Percentiles rank a stretch among this genome's conserved stretches.
These are phyloP conservation scores for Scytalidium sp. DNA, from an alignment of 2,329 filamentous ascomycete genomes.

Conservation along the genomic window DNA sequence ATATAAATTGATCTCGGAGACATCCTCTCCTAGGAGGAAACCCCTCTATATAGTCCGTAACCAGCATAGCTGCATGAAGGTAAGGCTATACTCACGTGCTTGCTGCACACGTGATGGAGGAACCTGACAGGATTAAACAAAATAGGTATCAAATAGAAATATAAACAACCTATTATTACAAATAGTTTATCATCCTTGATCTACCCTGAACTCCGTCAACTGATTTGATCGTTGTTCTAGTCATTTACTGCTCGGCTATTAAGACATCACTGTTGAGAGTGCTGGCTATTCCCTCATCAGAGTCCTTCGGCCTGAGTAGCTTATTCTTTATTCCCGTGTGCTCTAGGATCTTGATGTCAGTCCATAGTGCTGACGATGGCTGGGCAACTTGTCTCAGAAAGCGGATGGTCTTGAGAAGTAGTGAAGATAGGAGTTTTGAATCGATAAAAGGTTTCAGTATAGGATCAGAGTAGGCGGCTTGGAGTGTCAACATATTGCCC, in stretches of 20 bases:
- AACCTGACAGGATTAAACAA: too few species aligned
- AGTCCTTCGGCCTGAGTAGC: slow-evolving; percentile 5
- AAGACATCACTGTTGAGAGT: slow-evolving; percentile 10
- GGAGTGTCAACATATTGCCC: slow-evolving; percentile 89
- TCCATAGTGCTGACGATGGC: slow-evolving; percentile 70
- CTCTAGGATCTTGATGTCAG: slow-evolving; percentile 72
- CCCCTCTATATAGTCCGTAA: too few species aligned
- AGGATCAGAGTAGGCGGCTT: slow-evolving; percentile 71
- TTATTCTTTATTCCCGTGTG: slow-evolving; percentile 15
- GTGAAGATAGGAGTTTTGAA: slow-evolving; percentile 48
- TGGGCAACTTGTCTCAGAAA: slow-evolving; percentile 70
- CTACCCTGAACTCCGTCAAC: too few species aligned
- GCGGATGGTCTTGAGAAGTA: slow-evolving; percentile 71
- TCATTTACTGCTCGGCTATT: slow-evolving; percentile 9
- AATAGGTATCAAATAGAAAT: too few species aligned
- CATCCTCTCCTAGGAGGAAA: too few species aligned
- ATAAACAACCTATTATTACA: too few species aligned
- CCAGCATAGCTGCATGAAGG: too few species aligned
- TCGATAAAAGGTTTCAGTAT: slow-evolving; percentile 58
- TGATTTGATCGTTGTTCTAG: too few species aligned
- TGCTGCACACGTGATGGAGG: too few species aligned
- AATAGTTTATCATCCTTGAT: too few species aligned
- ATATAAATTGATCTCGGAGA: too few species aligned
- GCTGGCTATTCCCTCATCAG: slow-evolving; percentile 17
- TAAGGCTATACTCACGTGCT: too few species aligned